phyloP scores from a whole-genome alignment of 2,329 filamentous ascomycete species.

The Colletotrichum cordylinicola region DNA sequence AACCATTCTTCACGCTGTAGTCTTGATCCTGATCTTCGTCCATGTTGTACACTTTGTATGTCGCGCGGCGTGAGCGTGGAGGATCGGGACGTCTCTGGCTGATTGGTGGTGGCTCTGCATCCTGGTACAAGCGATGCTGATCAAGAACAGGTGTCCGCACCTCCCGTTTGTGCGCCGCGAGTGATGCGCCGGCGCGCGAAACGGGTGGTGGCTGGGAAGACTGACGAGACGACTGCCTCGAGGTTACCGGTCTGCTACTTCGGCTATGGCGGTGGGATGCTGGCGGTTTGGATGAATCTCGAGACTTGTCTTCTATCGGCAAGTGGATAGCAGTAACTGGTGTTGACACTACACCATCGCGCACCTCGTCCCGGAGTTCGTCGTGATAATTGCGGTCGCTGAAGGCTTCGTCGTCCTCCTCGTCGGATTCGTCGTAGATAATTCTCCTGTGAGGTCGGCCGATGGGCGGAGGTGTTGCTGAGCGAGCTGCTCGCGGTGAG shows the following conservation, averaged over 20 bases:
- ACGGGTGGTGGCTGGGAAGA: background rate
- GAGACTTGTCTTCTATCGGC: background rate
- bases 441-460: background rate
- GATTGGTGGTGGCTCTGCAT: conserved; percentile 11
- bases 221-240: background rate
- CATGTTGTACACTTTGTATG: background rate
- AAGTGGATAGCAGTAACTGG: background rate
- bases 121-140: background rate
- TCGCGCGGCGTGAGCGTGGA: background rate
- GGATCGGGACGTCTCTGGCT: conserved; percentile 3
- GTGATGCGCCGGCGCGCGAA: background rate
- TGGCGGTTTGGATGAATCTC: background rate
- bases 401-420: background rate
- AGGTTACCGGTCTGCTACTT: background rate
- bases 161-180: conserved; percentile 4
- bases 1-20: background rate
- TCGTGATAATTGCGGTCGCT: background rate
- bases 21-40: background rate
- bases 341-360: background rate
- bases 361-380: background rate
- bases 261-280: background rate
- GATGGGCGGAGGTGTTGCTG: conserved; percentile 18
- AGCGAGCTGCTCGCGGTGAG: background rate
- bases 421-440: conserved; percentile 7
- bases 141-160: conserved; percentile 12